phyloP scores from a whole-genome alignment of 345 rosid species.

The Gossypium ekmanianum region DNA sequence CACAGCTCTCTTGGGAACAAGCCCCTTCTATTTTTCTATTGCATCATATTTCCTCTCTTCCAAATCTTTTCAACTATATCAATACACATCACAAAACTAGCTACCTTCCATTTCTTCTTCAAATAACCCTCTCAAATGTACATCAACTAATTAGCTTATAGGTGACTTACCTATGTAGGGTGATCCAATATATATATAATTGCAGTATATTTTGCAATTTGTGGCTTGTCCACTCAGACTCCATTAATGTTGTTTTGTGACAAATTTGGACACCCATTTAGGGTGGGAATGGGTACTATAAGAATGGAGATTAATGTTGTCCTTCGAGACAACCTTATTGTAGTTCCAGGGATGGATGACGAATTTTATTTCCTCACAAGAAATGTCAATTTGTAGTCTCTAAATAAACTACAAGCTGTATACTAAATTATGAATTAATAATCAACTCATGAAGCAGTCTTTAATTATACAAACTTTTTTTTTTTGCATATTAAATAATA shows the following conservation, averaged over 20 bases:
- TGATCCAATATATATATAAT: too few species aligned
- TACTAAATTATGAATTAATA: too few species aligned
- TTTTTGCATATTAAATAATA: too few species aligned
- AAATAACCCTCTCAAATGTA: neutral
- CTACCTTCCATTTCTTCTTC: neutral
- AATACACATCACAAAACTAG: neutral
- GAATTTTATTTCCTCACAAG: too few species aligned
- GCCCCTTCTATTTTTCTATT: slow-evolving; percentile 16
- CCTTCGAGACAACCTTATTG: neutral
- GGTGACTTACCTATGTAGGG: neutral
- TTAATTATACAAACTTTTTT: neutral
- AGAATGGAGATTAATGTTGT: neutral
- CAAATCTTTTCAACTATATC: neutral
- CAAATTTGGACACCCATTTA: slow-evolving; percentile 1
- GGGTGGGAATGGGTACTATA: neutral
- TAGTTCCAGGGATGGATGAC: neutral
- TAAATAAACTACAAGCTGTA: neutral
- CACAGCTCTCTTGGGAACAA: slow-evolving; percentile 22
- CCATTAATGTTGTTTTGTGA: slow-evolving; percentile 8
- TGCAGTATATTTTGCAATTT: neutral
- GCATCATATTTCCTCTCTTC: slow-evolving; percentile 3
- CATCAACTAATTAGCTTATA: neutral
- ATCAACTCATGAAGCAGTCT: neutral
- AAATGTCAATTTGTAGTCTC: too few species aligned
- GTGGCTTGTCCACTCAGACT: slow-evolving; percentile 18